These are phyloP conservation scores for Arabidopsis lyrata DNA, from an alignment of 441 rosid genomes.

Conservation along the genomic window DNA sequence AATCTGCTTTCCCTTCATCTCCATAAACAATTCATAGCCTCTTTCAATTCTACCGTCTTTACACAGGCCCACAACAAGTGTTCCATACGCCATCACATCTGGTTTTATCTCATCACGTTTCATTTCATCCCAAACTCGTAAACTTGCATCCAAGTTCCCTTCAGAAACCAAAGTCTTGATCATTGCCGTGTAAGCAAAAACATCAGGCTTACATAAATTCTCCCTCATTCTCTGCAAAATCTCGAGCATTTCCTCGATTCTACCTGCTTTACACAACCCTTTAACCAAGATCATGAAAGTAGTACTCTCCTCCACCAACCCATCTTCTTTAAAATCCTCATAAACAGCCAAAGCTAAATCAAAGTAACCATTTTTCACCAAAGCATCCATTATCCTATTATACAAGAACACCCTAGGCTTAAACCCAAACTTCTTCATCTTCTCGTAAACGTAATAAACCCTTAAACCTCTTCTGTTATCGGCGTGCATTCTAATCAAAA, in stretches of 20 bases:
- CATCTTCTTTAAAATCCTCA: slow-evolving; percentile 70
- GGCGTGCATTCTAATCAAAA: slow-evolving; percentile 89
- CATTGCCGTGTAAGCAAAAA: slow-evolving; percentile 90
- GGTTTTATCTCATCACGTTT: slow-evolving; percentile 67
- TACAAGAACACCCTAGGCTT: slow-evolving; percentile 76
- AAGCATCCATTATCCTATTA: slow-evolving; percentile 78
- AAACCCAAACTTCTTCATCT: slow-evolving; percentile 84
- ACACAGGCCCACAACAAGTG: slow-evolving; percentile 71
- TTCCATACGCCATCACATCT: slow-evolving; percentile 88
- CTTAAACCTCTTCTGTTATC: slow-evolving; percentile 85
- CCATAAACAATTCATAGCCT: slow-evolving; percentile 72
- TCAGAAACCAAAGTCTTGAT: slow-evolving; percentile 59
- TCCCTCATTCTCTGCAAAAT: slow-evolving; percentile 74
- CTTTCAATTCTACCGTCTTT: slow-evolving; percentile 63
- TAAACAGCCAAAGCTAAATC: slow-evolving; percentile 83
- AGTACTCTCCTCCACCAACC: slow-evolving; percentile 77
- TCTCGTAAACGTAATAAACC: slow-evolving; percentile 80
- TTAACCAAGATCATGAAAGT: slow-evolving; percentile 82
- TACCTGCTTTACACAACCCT: slow-evolving; percentile 78
- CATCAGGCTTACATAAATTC: slow-evolving; percentile 78
- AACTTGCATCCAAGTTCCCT: slow-evolving; percentile 75
- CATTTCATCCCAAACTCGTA: slow-evolving; percentile 90
- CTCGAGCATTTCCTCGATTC: slow-evolving; percentile 65
- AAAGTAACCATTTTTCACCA: slow-evolving; percentile 68
- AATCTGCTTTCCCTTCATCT: slow-evolving; percentile 73